These are phyloP conservation scores for Dendrobium huoshanense DNA, from an alignment of 106 monocot genomes.

Conservation along the genomic window DNA sequence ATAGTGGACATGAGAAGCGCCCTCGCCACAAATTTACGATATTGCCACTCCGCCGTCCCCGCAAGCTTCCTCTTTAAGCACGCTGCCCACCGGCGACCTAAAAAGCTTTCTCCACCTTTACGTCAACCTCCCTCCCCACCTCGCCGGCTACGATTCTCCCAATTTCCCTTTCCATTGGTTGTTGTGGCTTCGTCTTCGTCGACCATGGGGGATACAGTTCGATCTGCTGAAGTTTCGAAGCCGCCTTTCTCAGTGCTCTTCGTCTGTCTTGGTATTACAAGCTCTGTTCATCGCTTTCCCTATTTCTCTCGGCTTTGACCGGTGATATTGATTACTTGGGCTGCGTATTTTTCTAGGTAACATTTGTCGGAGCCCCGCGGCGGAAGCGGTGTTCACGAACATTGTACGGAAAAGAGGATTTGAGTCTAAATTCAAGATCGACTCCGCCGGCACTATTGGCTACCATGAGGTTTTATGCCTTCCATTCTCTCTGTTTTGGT, in stretches of 20 bases:
- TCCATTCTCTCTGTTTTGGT: too few species aligned
- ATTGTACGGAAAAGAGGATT: conserved; percentile 56
- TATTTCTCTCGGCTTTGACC: not conserved
- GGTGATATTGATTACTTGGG: not conserved
- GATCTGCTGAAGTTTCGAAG: conserved; percentile 18
- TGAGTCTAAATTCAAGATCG: conserved; percentile 64
- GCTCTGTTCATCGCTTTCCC: not conserved
- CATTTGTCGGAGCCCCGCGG: conserved; percentile 95
- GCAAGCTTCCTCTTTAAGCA: not conserved
- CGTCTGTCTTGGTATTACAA: conserved; percentile 55
- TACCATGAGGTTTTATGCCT: conserved; percentile 66
- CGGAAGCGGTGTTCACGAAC: conserved; percentile 79
- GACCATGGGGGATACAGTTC: conserved; percentile 17
- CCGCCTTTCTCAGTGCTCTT: conserved; percentile 70
- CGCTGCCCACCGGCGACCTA: not conserved
- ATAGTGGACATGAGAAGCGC: not conserved
- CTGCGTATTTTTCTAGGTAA: conserved; percentile 42
- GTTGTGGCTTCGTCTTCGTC: not conserved
- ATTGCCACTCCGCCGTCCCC: not conserved
- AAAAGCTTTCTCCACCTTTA: not conserved
- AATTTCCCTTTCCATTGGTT: not conserved
- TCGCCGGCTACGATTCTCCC: not conserved
- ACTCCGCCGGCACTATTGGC: conserved; percentile 93
- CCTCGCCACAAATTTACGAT: not conserved
- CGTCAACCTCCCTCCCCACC: not conserved